phyloP scores from a whole-genome alignment of 176 grass and related monocot genomes.

The Bolboschoenus planiculmis region DNA sequence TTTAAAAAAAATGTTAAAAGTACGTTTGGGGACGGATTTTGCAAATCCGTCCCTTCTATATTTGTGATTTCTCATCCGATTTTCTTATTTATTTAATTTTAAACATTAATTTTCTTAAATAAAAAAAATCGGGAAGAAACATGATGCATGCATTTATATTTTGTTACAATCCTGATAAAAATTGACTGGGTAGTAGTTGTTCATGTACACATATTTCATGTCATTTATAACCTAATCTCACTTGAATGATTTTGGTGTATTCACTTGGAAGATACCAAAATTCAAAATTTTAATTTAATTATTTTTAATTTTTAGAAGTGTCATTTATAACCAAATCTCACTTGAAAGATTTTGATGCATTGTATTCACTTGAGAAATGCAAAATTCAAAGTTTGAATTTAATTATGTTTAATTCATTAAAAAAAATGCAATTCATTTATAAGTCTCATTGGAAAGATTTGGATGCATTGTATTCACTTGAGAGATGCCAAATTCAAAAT shows the following conservation, averaged over 20 bases:
- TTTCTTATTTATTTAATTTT: too few species aligned
- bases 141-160: too few species aligned
- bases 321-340: not conserved
- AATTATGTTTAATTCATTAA: too few species aligned
- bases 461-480: not conserved
- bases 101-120: too few species aligned
- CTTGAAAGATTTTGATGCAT: not conserved
- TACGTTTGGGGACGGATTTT: too few species aligned
- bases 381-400: not conserved
- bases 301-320: not conserved
- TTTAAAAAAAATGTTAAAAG: too few species aligned
- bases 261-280: not conserved
- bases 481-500: not conserved
- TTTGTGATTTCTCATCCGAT: too few species aligned
- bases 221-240: not conserved
- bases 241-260: not conserved
- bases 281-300: not conserved
- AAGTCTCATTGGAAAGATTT: not conserved
- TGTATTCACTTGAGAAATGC: not conserved
- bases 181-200: too few species aligned
- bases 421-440: not conserved
- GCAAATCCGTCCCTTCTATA: too few species aligned
- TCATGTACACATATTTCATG: too few species aligned
- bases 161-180: too few species aligned
- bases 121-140: too few species aligned